These are phyloP conservation scores for Pythium angustatum DNA, from an alignment of 352 stramenopile species.

Conservation along the genomic window DNA sequence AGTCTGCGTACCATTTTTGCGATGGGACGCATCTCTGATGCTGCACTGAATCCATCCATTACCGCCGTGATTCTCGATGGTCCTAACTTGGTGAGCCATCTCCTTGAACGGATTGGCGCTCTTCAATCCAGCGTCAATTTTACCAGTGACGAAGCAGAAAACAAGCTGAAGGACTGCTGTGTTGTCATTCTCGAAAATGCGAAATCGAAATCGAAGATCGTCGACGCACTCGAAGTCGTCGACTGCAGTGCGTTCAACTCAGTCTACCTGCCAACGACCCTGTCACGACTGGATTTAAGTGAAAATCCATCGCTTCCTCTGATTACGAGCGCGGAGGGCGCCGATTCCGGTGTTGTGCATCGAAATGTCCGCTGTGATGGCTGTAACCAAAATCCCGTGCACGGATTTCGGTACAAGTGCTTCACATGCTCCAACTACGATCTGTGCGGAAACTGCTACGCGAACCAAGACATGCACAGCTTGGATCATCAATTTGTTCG, in stretches of 20 bases:
- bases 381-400: conserved; percentile 69
- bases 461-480: conserved; percentile 50
- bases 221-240: conserved; percentile 38
- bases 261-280: conserved; percentile 10
- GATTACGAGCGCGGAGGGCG: conserved; percentile 1
- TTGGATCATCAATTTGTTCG: conserved; percentile 72
- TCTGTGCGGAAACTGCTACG: conserved; percentile 68
- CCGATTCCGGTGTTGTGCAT: conserved; percentile 40
- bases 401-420: conserved; percentile 77
- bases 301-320: neutral
- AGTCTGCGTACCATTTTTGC: conserved; percentile 15
- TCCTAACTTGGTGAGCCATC: neutral
- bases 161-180: conserved; percentile 35
- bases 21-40: conserved; percentile 1
- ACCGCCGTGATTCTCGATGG: neutral
- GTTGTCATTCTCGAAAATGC: conserved; percentile 59
- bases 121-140: conserved; percentile 28
- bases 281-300: conserved; percentile 12
- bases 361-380: conserved; percentile 78
- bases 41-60: neutral
- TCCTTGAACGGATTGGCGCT: conserved; percentile 21
- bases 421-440: conserved; percentile 79
- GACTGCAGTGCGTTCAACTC: neutral
- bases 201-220: conserved; percentile 41
- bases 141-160: conserved; percentile 14